These are phyloP conservation scores for Arctium lappa DNA, from an alignment of 129 eudicot genomes.

Conservation along the genomic window DNA sequence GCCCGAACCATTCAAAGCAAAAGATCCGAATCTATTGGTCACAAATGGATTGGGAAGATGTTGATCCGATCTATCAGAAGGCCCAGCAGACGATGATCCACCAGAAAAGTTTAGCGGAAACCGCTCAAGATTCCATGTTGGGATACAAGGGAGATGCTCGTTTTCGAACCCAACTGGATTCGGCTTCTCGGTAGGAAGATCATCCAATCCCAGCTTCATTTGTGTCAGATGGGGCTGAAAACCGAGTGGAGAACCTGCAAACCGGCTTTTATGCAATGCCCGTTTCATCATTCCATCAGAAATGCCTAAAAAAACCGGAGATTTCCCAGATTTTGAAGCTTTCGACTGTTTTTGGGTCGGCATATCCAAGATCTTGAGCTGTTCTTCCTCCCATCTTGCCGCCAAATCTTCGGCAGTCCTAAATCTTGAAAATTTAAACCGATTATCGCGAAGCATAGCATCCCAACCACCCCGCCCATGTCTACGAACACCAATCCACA, in stretches of 20 bases:
- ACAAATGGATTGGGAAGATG: conserved; percentile 46
- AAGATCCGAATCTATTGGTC: conserved; percentile 30
- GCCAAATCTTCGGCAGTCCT: conserved; percentile 20
- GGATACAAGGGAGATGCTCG: conserved; percentile 38
- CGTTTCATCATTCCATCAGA: conserved; percentile 77
- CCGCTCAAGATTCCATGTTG: conserved; percentile 46
- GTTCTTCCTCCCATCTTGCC: conserved; percentile 37
- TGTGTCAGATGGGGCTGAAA: conserved; percentile 64
- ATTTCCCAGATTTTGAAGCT: conserved; percentile 42
- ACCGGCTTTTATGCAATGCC: conserved; percentile 56
- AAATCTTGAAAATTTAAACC: conserved; percentile 24
- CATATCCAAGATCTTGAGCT: conserved; percentile 48
- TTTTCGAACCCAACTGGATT: conserved; percentile 25
- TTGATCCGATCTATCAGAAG: conserved; percentile 24
- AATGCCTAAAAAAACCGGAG: conserved; percentile 45
- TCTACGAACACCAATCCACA: conserved; percentile 39
- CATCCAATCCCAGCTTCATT: conserved; percentile 66
- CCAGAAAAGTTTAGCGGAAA: conserved; percentile 36
- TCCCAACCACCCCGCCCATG: conserved; percentile 41
- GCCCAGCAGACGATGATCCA: conserved; percentile 33
- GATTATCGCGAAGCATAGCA: conserved; percentile 29
- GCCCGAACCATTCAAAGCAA: conserved; percentile 34
- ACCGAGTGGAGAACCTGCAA: conserved; percentile 39
- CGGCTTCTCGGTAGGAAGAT: conserved; percentile 30
- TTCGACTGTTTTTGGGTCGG: conserved; percentile 30